Percentiles rank a stretch among this genome's conserved stretches.
phyloP scores from a whole-genome alignment of 257 asterid genomes.

The Penstemon newberryi region DNA sequence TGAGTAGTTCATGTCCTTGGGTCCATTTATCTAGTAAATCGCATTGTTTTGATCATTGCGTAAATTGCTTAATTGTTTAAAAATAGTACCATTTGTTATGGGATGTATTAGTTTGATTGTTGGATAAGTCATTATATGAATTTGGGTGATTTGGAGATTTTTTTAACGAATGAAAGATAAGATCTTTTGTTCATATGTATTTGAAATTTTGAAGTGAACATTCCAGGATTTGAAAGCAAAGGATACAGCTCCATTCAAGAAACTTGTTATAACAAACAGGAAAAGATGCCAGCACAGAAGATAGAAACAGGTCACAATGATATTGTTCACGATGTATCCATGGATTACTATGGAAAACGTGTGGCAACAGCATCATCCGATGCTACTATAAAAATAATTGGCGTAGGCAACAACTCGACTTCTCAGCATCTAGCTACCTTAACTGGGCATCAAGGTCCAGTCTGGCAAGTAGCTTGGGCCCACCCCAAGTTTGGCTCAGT shows the following conservation, averaged over 20 bases:
- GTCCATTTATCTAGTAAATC: not conserved
- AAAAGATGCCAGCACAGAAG: conserved; percentile 87
- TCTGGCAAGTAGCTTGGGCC: conserved; percentile 96
- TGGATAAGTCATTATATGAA: conserved; percentile 11
- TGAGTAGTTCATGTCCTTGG: not conserved
- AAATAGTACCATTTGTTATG: not conserved
- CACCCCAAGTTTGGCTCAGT: conserved; percentile 89
- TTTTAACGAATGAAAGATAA: conserved; percentile 3
- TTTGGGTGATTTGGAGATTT: not conserved
- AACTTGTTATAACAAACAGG: not conserved
- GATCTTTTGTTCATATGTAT: conserved; percentile 4
- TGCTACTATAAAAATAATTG: conserved; percentile 69
- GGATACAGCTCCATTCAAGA: too few relatives aligned
- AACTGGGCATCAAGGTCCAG: conserved; percentile 87
- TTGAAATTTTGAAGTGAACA: conserved; percentile 16
- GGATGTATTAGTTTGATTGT: conserved; percentile 13
- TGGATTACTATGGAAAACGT: conserved; percentile 96
- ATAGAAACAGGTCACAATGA: conserved; percentile 92
- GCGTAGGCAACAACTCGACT: conserved; percentile 63
- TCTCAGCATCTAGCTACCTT: conserved; percentile 85
- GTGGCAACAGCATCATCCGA: conserved; percentile 94
- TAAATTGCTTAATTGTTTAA: not conserved
- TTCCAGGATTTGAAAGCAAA: not conserved
- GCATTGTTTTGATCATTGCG: not conserved
- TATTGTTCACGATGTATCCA: conserved; percentile 78